These are phyloP conservation scores for Aspergillus tamarii DNA, from an alignment of 2,329 filamentous ascomycete species.

Conservation along the genomic window DNA sequence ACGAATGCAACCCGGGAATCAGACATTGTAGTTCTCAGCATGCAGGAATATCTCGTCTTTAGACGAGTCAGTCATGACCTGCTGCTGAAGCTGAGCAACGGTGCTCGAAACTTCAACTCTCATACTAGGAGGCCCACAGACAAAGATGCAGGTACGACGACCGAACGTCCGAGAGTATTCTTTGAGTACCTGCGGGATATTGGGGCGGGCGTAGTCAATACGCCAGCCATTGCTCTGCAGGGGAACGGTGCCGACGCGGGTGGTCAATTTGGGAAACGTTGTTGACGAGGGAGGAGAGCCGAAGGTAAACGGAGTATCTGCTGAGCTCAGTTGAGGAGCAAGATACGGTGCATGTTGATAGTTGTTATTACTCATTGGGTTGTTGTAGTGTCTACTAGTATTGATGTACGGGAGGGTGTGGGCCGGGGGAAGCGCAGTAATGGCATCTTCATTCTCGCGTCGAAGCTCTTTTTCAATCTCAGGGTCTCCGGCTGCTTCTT, in stretches of 20 bases:
- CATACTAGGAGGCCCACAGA: constrained; percentile 88
- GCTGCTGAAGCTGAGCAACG: constrained; percentile 78
- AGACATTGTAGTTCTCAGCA: constrained; percentile 92
- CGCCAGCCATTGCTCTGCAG: constrained; percentile 72
- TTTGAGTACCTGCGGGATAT: constrained; percentile 82
- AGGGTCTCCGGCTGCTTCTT: constrained; percentile 77
- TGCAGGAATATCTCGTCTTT: constrained; percentile 92
- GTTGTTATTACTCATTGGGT: constrained; percentile 13
- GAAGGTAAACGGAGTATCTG: constrained; percentile 62
- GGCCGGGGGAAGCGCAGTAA: constrained; percentile 74
- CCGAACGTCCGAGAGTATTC: constrained; percentile 83
- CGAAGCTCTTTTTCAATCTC: constrained; percentile 80
- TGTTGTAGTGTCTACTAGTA: constrained; percentile 22
- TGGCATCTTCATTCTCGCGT: constrained; percentile 79
- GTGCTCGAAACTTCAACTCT: constrained; percentile 83
- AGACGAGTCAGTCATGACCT: constrained; percentile 77
- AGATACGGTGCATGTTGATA: not conserved
- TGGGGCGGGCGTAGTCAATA: constrained; percentile 88
- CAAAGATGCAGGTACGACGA: constrained; percentile 82
- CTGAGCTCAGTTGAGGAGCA: constrained; percentile 1
- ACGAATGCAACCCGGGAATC: constrained; percentile 27
- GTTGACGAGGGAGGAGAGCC: constrained; percentile 84
- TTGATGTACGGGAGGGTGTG: constrained; percentile 28
- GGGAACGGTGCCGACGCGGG: constrained; percentile 83
- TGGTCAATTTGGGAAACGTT: constrained; percentile 84